phyloP scores from a whole-genome alignment of 371 early-diverging fungal species.

The Actinomortierella ambigua region DNA sequence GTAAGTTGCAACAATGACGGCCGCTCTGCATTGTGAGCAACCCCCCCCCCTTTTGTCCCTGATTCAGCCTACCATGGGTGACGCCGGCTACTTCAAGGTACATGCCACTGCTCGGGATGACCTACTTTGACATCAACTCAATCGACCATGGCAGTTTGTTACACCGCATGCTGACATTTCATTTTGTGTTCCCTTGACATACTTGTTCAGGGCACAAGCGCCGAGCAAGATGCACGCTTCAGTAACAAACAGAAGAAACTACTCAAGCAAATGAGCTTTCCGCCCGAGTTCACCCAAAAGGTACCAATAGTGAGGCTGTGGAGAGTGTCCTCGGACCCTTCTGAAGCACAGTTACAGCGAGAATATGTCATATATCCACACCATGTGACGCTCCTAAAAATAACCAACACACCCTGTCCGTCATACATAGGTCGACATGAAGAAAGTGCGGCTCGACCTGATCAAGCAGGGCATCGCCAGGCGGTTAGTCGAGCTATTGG shows the following conservation, averaged over 20 bases:
- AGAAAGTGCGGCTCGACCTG: slow-evolving; percentile 83
- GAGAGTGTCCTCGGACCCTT: neutral
- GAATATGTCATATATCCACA: neutral
- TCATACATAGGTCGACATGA: slow-evolving; percentile 78
- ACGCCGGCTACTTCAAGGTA: slow-evolving; percentile 82
- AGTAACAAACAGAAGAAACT: slow-evolving; percentile 90
- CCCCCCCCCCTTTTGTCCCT: neutral
- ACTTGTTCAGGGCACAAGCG: slow-evolving; percentile 67
- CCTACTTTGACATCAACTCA: neutral
- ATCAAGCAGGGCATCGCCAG: slow-evolving; percentile 85
- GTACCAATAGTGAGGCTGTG: slow-evolving; percentile 45
- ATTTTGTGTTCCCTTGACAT: slow-evolving; percentile 2
- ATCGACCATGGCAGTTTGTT: too few species aligned
- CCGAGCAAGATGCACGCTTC: slow-evolving; percentile 89
- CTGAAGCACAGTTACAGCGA: neutral
- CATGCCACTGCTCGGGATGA: slow-evolving; percentile 1
- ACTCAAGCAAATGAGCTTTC: slow-evolving; percentile 80
- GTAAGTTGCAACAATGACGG: too few species aligned
- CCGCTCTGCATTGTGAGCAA: neutral
- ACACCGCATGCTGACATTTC: neutral
- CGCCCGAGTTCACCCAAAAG: slow-evolving; percentile 81
- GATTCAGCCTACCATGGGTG: slow-evolving; percentile 68
- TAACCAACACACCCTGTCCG: too few species aligned
- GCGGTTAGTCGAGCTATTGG: slow-evolving; percentile 78
- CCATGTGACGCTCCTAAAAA: too few species aligned